Conservation (phyloP, 2,329 filamentous ascomycete species). For the Rhynchosporium agropyri region DNA sequence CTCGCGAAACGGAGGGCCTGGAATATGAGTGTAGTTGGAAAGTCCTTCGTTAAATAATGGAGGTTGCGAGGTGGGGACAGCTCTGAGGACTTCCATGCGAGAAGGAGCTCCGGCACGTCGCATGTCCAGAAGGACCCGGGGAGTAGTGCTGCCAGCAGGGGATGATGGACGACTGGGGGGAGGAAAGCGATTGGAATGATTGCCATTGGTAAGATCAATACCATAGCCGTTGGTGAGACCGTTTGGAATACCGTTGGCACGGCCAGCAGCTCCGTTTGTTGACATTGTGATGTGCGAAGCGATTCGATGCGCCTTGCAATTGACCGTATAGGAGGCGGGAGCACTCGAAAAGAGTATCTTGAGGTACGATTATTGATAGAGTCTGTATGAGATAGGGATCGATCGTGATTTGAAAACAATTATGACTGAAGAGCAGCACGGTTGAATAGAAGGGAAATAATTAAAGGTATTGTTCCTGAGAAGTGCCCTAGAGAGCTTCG, state of each 20-base stretch:
- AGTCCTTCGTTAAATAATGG: neutral
- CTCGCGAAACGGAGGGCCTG: neutral
- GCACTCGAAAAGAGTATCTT: neutral
- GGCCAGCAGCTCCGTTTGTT: neutral
- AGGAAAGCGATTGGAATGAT: neutral
- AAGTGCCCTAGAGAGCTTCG: neutral
- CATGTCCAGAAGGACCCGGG: neutral
- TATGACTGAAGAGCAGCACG: neutral
- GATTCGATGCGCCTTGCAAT: neutral
- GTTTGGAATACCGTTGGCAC: neutral
- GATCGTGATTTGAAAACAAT: neutral
- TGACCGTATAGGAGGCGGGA: neutral
- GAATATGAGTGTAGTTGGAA: neutral
- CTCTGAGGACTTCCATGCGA: neutral
- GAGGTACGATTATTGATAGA: neutral
- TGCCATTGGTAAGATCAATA: neutral
- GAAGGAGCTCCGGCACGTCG: conserved; percentile 10
- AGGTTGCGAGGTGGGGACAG: conserved; percentile 5
- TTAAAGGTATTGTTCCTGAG: neutral
- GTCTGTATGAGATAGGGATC: neutral
- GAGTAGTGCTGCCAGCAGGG: neutral
- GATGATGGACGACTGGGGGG: neutral
- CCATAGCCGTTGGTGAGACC: neutral
- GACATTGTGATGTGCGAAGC: neutral
- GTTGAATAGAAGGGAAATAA: conserved; percentile 8